Percentiles rank a stretch among this genome's conserved stretches.
phyloP scores from a whole-genome alignment of 257 asterid species.

The Nicotiana obtusifolia region DNA sequence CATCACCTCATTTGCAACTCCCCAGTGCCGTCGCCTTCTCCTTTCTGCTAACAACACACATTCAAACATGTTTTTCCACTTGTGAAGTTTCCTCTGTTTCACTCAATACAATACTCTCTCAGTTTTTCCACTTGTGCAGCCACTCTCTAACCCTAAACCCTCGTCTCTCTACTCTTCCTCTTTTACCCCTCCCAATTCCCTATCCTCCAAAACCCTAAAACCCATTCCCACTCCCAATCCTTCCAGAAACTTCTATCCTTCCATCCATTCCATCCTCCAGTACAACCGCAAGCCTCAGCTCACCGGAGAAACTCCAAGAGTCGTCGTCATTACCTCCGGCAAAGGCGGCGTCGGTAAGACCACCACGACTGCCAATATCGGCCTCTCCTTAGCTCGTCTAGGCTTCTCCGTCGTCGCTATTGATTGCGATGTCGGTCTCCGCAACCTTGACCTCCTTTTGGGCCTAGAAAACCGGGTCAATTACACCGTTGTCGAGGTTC shows the following conservation, averaged over 20 bases:
- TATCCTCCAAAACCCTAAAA: conserved; percentile 33
- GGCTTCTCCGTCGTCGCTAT: conserved; percentile 94
- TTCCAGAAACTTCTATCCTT: conserved; percentile 10
- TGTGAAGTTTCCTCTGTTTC: background rate
- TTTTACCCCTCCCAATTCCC: conserved; percentile 19
- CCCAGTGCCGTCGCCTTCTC: background rate
- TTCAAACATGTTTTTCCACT: background rate
- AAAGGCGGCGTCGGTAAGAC: conserved; percentile 98
- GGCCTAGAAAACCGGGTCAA: conserved; percentile 96
- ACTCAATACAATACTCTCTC: background rate
- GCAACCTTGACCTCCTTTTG: conserved; percentile 87
- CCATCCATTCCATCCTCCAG: conserved; percentile 60
- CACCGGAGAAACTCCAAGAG: conserved; percentile 85
- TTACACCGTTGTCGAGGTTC: conserved; percentile 89
- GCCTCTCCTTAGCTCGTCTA: conserved; percentile 83
- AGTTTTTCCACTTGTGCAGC: conserved; percentile 23
- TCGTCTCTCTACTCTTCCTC: conserved; percentile 27
- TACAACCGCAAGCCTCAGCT: conserved; percentile 97
- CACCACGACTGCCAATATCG: conserved; percentile 94
- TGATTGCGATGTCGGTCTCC: conserved; percentile 95
- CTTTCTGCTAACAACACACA: background rate
- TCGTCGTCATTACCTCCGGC: conserved; percentile 93
- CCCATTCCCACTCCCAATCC: conserved; percentile 28
- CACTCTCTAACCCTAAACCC: conserved; percentile 39
- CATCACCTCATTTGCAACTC: background rate